Evolutionary conservation across 2,329 filamentous ascomycete genomes (phyloP).

Genomic region (Aspergillus pseudoviridinutans): DNA sequence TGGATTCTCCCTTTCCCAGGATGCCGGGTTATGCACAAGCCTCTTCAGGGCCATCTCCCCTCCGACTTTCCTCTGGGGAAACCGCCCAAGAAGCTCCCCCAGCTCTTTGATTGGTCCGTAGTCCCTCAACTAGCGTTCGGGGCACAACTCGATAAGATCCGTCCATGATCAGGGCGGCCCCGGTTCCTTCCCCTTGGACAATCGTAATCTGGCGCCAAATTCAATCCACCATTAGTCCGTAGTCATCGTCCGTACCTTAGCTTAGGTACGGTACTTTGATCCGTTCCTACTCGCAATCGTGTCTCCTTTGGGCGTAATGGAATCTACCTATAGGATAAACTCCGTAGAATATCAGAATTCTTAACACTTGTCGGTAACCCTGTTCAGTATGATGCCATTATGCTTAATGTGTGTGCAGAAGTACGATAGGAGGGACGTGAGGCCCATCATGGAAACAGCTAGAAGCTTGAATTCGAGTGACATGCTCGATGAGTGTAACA

Average conservation of each 20-base stretch:
- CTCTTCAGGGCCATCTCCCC: conserved; percentile 1
- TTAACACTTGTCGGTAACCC: background rate
- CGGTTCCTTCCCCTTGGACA: background rate
- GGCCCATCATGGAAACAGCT: background rate
- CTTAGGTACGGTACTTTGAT: conserved; percentile 4
- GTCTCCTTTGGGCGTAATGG: background rate
- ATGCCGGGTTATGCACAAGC: conserved; percentile 13
- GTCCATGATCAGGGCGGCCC: conserved; percentile 5
- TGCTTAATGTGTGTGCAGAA: background rate
- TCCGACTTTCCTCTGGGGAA: conserved; percentile 7
- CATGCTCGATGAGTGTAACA: background rate
- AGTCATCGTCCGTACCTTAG: conserved; percentile 2
- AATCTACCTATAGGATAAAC: background rate
- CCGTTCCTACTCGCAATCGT: background rate
- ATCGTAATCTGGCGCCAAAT: conserved; percentile 8
- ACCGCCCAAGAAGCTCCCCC: conserved; percentile 4
- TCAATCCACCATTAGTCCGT: background rate
- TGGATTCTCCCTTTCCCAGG: conserved; percentile 4
- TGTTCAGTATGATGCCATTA: background rate
- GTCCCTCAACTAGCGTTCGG: conserved; percentile 4
- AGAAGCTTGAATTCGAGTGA: background rate
- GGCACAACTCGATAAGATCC: conserved; percentile 15
- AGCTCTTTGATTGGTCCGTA: conserved; percentile 6
- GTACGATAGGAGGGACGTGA: background rate
- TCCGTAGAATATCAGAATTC: background rate